Base-by-base conservation (phyloP, 208 protist genomes). In the Balamuthia mandrillaris region DNA sequence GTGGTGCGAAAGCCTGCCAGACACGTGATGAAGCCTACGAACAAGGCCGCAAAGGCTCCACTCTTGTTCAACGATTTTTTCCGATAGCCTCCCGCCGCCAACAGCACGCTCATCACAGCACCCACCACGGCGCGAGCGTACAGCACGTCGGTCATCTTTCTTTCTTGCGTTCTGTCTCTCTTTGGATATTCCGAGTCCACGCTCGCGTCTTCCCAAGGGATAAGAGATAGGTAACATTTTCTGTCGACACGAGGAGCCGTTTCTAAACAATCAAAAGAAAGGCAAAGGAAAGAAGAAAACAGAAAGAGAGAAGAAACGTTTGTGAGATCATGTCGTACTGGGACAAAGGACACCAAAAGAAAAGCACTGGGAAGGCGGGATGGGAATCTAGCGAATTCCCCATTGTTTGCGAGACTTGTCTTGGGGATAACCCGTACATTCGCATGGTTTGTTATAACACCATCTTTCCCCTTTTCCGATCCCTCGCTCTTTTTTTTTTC, bases 381-480 rank as follows among this genome's bases (percentile, higher is more conserved):
- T 84, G 78, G 78, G 78, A 84, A 44, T 58, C 65, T 27, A 35
- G 39, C 1, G 91, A 94, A 2, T 96, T 96, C 61, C 95, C 94
- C 61, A 95, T 96, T 14, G 41, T 95, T 6, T 96, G 94, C 52
- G 91, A 96, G 78, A 95, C 86, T 7, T 96, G 94, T 72, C 88
- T 96, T 47, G 94, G 94, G 31, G 86, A 92, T 56, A 96, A 96
- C 56, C 93, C 93, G 12, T 96, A 94, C 83, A 79, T 96, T 10
- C 86, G 91, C 52, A 96, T 96, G 95, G 87, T 90, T 58, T 42
- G 86, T 33, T n/a, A 68, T 10, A n/a, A 31, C n/a, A 82, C 33
- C 33, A 47, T 16, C 24, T 18, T 52, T 74, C 35, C 1, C 33
- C 60, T 29, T 68, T 68, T 39, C 12, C 60, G 60, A 68, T 24